A percentile compares a stretch with the other conserved stretches of the same genome.
These are phyloP conservation scores for Rhytidiadelphus loreus DNA, from an alignment of 225 moss, liverwort and hornwort genomes.

Conservation along the genomic window DNA sequence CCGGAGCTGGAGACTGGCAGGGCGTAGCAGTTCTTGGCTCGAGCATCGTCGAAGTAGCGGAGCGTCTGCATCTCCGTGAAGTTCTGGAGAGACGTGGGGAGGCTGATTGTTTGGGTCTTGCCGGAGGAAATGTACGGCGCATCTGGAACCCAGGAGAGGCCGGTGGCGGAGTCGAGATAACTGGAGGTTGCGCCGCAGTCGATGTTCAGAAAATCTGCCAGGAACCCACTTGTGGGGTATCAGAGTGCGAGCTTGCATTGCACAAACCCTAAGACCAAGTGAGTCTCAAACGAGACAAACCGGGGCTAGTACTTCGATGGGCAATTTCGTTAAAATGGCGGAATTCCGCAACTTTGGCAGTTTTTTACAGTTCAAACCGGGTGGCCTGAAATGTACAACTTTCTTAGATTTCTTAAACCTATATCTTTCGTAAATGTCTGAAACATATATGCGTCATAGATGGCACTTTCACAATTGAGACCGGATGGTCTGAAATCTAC, in stretches of 20 bases:
- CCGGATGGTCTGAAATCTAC: too few relatives aligned
- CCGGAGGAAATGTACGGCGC: background rate
- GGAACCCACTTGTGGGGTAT: too few relatives aligned
- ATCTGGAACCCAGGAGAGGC: background rate
- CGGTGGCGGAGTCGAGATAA: background rate
- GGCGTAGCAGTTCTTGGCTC: conserved; percentile 12
- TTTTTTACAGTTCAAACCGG: too few relatives aligned
- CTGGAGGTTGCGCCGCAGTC: background rate
- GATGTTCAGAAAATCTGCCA: conserved; percentile 1
- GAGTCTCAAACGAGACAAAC: background rate
- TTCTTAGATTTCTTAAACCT: too few relatives aligned
- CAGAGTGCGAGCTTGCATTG: background rate
- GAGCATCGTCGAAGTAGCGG: conserved; percentile 10
- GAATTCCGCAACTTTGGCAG: too few relatives aligned
- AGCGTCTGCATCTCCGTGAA: background rate
- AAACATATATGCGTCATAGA: too few relatives aligned
- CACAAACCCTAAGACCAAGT: background rate
- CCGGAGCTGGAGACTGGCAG: background rate
- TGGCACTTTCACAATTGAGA: too few relatives aligned
- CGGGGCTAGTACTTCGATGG: background rate
- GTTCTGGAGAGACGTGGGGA: background rate
- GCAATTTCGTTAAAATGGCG: too few relatives aligned
- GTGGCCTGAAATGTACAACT: too few relatives aligned
- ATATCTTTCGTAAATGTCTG: too few relatives aligned
- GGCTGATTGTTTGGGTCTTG: background rate